Base-by-base conservation (phyloP, 148 eudicot species). In the Rhododendron simsii region DNA sequence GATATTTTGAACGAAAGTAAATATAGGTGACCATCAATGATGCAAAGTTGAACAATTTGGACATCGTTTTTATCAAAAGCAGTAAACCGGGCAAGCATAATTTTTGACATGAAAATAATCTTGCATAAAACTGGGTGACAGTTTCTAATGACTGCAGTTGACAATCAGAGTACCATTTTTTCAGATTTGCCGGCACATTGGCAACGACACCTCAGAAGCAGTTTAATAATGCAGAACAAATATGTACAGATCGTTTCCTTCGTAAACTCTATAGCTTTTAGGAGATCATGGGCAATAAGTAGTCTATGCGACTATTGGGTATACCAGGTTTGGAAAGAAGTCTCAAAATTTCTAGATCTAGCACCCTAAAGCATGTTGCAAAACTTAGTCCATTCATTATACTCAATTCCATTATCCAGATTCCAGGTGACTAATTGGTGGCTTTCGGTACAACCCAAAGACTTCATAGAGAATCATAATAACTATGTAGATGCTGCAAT, bases 331-430 rank as follows among this genome's bases (percentile, higher is more conserved):
- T 13, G 33, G 20, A 53, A 23, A 55, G 33, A 33, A 9, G 26
- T 81, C 26, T 81, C 45, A 35, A 9, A 47, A 55, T 81, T 53
- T 39, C 37, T 81, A 53, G 83, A 81, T 81, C 69, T 18, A 81
- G 35, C 45, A 81, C 45, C 67, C 14, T 35, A 16, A 33, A 48
- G 61, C 23, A 48, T 80, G 82, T 48, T n/a, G 39, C 14, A 48
- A 69, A 23, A 69, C 78, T 14, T 47, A 7, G 51, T 67, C 6
- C 55, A 48, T 33, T 48, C 12, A 15, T 18, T 48, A 67, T 9
- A 28, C 50, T 26, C 71, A 21, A 21, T 53, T 23, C 9, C 10
- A 45, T 7, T 16, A 3, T 50, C 20, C 85, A 41, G 45, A 41
- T 41, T 41, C 45, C 45, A 44, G 57, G 26, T 15, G 18, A 45